These are phyloP conservation scores for Myxozyma neotropica DNA, from an alignment of 805 yeast species.

Conservation along the genomic window DNA sequence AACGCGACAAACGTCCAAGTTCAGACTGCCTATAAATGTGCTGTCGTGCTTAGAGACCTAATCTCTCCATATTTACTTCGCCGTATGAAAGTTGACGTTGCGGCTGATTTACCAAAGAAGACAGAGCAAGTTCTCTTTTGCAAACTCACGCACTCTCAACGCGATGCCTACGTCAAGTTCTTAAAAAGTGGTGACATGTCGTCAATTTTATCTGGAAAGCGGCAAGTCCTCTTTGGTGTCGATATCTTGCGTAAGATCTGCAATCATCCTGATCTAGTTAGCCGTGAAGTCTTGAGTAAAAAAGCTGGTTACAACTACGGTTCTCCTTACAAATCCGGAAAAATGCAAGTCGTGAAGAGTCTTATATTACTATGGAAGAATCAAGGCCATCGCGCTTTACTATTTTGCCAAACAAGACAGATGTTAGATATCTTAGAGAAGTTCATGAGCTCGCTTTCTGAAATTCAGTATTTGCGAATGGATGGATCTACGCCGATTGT, in stretches of 20 bases:
- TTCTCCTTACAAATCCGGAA: slow-evolving; percentile 67
- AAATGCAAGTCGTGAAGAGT: slow-evolving; percentile 83
- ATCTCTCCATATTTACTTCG: slow-evolving; percentile 87
- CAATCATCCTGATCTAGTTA: slow-evolving; percentile 89
- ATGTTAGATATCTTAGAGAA: slow-evolving; percentile 86
- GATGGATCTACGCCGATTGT: slow-evolving; percentile 89
- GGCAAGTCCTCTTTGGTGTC: slow-evolving; percentile 86
- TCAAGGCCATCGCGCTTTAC: slow-evolving; percentile 74
- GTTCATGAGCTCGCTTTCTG: slow-evolving; percentile 51
- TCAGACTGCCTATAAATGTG: slow-evolving; percentile 94
- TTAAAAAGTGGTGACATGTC: slow-evolving; percentile 73
- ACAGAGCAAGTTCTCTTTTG: slow-evolving; percentile 94
- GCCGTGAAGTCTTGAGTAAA: slow-evolving; percentile 46
- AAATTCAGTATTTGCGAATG: slow-evolving; percentile 72
- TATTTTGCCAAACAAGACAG: slow-evolving; percentile 92
- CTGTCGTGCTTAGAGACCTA: slow-evolving; percentile 82
- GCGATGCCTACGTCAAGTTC: slow-evolving; percentile 71
- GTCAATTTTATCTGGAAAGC: slow-evolving; percentile 70
- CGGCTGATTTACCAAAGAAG: slow-evolving; percentile 89
- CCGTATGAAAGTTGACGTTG: slow-evolving; percentile 90
- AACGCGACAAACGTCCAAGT: slow-evolving; percentile 95
- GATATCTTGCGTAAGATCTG: slow-evolving; percentile 89
- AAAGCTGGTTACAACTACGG: slow-evolving; percentile 46
- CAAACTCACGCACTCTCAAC: slow-evolving; percentile 74
- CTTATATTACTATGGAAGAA: slow-evolving; percentile 72